These are phyloP conservation scores for Draba incana DNA, from an alignment of 345 rosid genomes.

Conservation along the genomic window DNA sequence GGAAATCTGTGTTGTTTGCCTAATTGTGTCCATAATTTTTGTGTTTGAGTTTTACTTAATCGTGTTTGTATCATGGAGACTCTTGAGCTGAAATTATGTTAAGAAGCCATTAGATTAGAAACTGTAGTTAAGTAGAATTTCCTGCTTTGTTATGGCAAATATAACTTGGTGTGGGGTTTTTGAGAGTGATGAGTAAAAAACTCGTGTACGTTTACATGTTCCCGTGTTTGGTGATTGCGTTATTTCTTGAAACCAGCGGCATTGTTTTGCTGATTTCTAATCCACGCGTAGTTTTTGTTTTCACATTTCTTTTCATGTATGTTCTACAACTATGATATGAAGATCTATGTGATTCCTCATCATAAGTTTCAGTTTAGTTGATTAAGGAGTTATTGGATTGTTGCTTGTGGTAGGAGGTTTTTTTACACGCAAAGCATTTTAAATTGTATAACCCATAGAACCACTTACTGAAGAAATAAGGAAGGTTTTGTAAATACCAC, in stretches of 20 bases:
- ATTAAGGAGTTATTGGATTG: conserved; percentile 10
- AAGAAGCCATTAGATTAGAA: too few relatives aligned
- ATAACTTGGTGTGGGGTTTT: neutral
- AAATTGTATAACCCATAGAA: conserved; percentile 13
- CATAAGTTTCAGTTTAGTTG: conserved; percentile 4
- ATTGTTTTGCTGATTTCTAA: neutral
- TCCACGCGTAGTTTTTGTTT: neutral
- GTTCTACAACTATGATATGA: neutral
- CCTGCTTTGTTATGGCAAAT: neutral
- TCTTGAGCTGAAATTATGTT: conserved; percentile 11
- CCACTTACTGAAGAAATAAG: neutral
- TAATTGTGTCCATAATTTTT: neutral
- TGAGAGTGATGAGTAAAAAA: neutral
- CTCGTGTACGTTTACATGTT: too few relatives aligned
- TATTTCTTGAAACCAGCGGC: neutral
- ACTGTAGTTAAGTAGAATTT: neutral
- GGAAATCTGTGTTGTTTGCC: neutral
- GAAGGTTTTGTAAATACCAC: neutral
- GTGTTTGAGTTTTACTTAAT: neutral
- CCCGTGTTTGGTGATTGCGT: neutral
- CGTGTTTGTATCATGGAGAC: neutral
- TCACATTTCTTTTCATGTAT: neutral
- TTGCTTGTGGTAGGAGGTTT: neutral
- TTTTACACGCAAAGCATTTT: neutral
- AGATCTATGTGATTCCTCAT: conserved; percentile 1